Evolutionary conservation across 768 basidiomycete species (phyloP), one percentile per base, ranked within the genome.

Genomic region (Agrocybe pediades): DNA sequence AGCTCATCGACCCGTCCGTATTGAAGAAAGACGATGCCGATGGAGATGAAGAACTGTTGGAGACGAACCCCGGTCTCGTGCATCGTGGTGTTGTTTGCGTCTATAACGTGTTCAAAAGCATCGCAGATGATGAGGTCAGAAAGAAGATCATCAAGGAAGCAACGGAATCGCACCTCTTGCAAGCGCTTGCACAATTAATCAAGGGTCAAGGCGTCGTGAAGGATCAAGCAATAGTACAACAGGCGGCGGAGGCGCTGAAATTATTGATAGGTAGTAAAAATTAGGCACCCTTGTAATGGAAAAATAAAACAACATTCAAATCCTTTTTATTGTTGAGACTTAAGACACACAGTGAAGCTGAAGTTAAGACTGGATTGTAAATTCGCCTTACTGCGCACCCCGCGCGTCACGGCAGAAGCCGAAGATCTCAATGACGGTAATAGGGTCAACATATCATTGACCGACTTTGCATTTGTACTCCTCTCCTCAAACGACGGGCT

Each of bases 21-120:
- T 63, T 69, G 15, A 63, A 65, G 1, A 58, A 57, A 19, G 60
- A 49, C 36, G 56, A 19, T 16, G 46, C 39, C 15, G 24, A 65
- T 6, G 73, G 73, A 8, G 64, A 71, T 4, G 72, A 73, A 9
- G 75, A 70, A 7, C 75, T 74, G 9, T 56, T 62, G 17, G 63
- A 72, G 51, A 62, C 70, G 11, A 72, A 88, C 60, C 74, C 81
- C 0, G 90, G 88, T 9, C 77, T 94, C 36, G 76, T 88, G 9
- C 87, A 93, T 65, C 84, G 95, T 23, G 92, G 86, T 0, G 79
- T 89, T 0, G 78, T 92, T n/a, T 89, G 88, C 63, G 71, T 87
- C 20, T 73, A 77, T 30, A 93, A 92, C 63, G 67, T 95, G 39
- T 68, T 76, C 56, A 63, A 73, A 15, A 80, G 77, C 52, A 68